Base-by-base conservation (phyloP, 2,329 filamentous ascomycete genomes). In the Thielaviopsis musarum region DNA sequence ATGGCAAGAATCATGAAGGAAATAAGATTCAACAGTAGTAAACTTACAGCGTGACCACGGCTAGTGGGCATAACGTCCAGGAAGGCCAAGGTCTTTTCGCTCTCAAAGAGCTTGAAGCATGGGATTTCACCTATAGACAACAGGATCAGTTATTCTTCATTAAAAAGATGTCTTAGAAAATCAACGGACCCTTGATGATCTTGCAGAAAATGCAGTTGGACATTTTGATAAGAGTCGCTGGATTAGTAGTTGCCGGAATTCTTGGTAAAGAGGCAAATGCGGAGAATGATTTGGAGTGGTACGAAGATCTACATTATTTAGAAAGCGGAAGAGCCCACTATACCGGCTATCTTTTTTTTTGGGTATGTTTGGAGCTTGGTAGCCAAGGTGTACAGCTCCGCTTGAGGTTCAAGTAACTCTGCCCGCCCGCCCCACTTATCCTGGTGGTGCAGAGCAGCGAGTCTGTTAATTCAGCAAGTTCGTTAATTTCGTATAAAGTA, bases 91-190 rank as follows among this genome's bases (percentile, higher is more conserved):
- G 91, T 88, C 75, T 91, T 95, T 45, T 95, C 87, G 67, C 82
- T 93, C 75, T 98, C 93, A 70, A 88, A 91, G 73, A 98, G 84
- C 80, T 96, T 98, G 78, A 97, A 85, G 66, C 83, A 91, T 55
- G 93, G 93, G 71, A 98, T 96, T 63, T 97, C 91, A 65, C 91
- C 91, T 96, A 66, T 62, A 49, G 30, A 15, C 17, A 53, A 19
- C 52, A 1, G 28, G 26, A 21, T 13, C 45, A 26, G 28, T 58
- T 38, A 12, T 22, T 38, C 12, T 65, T 61, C 66, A 54, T 56
- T 45, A 19, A 51, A 58, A 56, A 57, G 4, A n/a, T 38, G 30
- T 21, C 17, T 1, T 3, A 19, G 15, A 19, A 52, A 19, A 19
- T 13, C 30, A 52, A 64, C 68, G 62, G 68, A 77, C 91, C 91